Evolutionary conservation across 2,329 filamentous ascomycete genomes (phyloP).

Genomic region (Pyricularia grisea): DNA sequence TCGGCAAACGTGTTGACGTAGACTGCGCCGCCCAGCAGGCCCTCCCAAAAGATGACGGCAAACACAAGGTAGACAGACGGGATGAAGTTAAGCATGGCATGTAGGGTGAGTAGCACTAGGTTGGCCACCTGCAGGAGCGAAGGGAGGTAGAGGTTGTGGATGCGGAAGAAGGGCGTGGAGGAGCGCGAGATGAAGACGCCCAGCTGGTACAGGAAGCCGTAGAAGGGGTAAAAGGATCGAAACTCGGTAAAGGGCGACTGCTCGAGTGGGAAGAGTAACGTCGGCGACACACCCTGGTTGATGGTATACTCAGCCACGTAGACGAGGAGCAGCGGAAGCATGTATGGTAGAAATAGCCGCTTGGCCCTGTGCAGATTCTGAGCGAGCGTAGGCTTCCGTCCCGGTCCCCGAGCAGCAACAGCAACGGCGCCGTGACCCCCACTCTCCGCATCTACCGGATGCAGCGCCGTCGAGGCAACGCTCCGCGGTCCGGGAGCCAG

Average conservation of each 20-base stretch:
- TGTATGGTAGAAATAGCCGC: constrained; percentile 66
- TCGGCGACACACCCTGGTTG: constrained; percentile 89
- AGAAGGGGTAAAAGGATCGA: constrained; percentile 88
- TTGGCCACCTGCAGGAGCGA: constrained; percentile 77
- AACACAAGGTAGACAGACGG: constrained; percentile 85
- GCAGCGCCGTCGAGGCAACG: constrained; percentile 29
- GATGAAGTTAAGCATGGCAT: constrained; percentile 73
- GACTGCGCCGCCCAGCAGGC: constrained; percentile 78
- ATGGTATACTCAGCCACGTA: constrained; percentile 97
- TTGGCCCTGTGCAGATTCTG: constrained; percentile 56
- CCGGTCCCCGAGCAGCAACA: background rate
- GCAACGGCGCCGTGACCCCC: constrained; percentile 9
- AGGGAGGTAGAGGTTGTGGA: constrained; percentile 73
- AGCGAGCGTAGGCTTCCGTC: constrained; percentile 19
- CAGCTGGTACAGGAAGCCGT: constrained; percentile 88
- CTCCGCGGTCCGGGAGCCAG: constrained; percentile 31
- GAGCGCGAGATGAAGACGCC: constrained; percentile 93
- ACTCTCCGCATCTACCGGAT: constrained; percentile 20
- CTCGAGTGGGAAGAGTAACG: constrained; percentile 73
- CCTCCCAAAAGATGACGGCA: constrained; percentile 84
- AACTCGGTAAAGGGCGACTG: constrained; percentile 71
- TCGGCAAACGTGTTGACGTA: constrained; percentile 96
- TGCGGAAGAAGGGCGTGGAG: constrained; percentile 76
- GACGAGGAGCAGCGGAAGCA: constrained; percentile 85
- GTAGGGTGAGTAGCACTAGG: constrained; percentile 60